Evolutionary conservation across 1,139 yeast species (phyloP).

Genomic region (Kurtzmaniella natalensis): DNA sequence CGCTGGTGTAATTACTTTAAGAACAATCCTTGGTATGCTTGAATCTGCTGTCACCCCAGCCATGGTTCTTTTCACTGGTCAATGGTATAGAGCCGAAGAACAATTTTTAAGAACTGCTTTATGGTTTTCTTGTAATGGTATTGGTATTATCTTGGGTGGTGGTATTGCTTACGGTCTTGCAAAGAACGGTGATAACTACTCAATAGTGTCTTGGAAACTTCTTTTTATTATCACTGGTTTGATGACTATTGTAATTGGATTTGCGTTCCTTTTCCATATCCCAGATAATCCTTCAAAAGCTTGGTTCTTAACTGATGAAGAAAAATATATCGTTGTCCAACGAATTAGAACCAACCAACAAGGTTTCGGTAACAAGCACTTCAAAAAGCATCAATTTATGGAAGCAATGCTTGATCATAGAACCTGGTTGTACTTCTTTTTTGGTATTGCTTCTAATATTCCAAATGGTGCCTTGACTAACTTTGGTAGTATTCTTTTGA

Average conservation of each 20-base stretch:
- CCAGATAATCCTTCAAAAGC: constrained; percentile 56
- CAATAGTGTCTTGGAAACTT: constrained; percentile 43
- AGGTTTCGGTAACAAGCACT: constrained; percentile 17
- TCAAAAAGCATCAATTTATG: constrained; percentile 11
- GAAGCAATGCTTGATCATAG: constrained; percentile 12
- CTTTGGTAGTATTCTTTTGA: constrained; percentile 22
- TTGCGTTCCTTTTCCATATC: constrained; percentile 36
- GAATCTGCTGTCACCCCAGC: constrained; percentile 51
- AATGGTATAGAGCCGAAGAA: constrained; percentile 51
- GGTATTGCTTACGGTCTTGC: constrained; percentile 49
- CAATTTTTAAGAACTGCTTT: constrained; percentile 43
- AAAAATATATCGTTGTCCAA: constrained; percentile 22
- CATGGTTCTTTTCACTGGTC: constrained; percentile 48
- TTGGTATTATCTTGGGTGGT: constrained; percentile 52
- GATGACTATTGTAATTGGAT: constrained; percentile 42
- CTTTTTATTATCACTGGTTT: constrained; percentile 45
- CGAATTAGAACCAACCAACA: constrained; percentile 23
- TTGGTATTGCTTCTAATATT: constrained; percentile 26
- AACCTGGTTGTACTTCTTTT: constrained; percentile 20
- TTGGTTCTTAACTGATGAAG: constrained; percentile 31
- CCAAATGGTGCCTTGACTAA: constrained; percentile 53
- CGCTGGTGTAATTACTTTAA: constrained; percentile 35
- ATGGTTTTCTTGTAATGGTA: constrained; percentile 51
- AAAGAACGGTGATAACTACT: constrained; percentile 22
- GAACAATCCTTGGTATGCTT: constrained; percentile 45